A percentile compares a stretch with the other conserved stretches of the same genome.
Evolutionary conservation across 73 alveolate species (phyloP).

Genomic region (Uronychia binucleata): DNA sequence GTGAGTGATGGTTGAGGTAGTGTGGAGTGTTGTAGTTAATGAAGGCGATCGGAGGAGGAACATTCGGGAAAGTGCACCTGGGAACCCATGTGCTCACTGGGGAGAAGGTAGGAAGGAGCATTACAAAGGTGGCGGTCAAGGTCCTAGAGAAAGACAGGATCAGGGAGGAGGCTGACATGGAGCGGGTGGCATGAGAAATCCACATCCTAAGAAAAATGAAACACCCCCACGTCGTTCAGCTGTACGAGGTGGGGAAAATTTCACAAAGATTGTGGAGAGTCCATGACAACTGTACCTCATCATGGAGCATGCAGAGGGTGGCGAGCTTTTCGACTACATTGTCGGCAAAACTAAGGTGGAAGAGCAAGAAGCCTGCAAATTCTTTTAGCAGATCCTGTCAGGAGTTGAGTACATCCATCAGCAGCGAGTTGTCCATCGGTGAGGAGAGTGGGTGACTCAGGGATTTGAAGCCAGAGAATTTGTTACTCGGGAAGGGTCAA

Average conservation of each 20-base stretch:
- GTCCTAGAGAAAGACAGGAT: conserved; percentile 51
- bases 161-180: conserved; percentile 69
- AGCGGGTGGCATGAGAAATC: conserved; percentile 75
- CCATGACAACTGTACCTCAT: conserved; percentile 74
- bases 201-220: conserved; percentile 73
- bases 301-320: conserved; percentile 77
- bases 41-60: too few relatives aligned
- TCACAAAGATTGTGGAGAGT: conserved; percentile 77
- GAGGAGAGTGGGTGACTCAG: too few relatives aligned
- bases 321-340: conserved; percentile 74
- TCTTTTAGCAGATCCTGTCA: conserved; percentile 68
- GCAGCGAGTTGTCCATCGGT: conserved; percentile 75
- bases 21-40: too few relatives aligned
- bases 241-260: conserved; percentile 76
- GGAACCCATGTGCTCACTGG: too few relatives aligned
- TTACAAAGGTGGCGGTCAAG: conserved; percentile 83
- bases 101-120: too few relatives aligned
- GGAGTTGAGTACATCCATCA: conserved; percentile 71
- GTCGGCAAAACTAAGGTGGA: conserved; percentile 54
- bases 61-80: too few relatives aligned
- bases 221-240: conserved; percentile 74
- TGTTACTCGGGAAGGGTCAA: conserved; percentile 61
- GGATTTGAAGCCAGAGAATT: conserved; percentile 82
- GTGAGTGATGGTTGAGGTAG: too few relatives aligned
- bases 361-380: conserved; percentile 69